Evolutionary conservation across 257 asterid species (phyloP).

Genomic region (Rubia yunnanensis): DNA sequence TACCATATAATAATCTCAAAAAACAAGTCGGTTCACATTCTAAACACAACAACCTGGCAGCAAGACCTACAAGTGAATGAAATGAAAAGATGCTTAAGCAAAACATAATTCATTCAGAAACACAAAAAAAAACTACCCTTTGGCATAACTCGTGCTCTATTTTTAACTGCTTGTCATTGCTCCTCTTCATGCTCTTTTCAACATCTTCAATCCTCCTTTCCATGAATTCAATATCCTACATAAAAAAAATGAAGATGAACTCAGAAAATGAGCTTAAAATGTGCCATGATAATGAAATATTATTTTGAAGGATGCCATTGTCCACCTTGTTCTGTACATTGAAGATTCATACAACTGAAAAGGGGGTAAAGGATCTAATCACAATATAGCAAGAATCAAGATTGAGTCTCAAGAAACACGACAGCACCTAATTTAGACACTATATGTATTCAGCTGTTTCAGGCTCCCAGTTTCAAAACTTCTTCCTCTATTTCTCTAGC

Average conservation of each 20-base stretch:
- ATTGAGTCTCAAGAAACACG: neutral
- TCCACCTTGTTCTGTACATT: neutral
- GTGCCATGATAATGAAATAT: neutral
- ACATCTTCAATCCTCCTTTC: slow-evolving; percentile 82
- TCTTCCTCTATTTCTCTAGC: neutral
- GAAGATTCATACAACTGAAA: neutral
- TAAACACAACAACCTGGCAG: neutral
- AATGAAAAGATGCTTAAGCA: neutral
- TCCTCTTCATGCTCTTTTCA: slow-evolving; percentile 99
- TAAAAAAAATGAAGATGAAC: slow-evolving; percentile 8
- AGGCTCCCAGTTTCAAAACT: neutral
- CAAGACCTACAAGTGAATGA: neutral
- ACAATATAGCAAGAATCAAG: neutral
- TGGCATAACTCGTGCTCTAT: slow-evolving; percentile 77
- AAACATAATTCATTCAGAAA: neutral
- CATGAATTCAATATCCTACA: slow-evolving; percentile 81
- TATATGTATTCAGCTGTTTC: neutral
- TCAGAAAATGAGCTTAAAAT: slow-evolving; percentile 12
- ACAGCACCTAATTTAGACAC: neutral
- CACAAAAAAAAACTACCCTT: slow-evolving; percentile 38
- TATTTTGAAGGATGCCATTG: too few species aligned
- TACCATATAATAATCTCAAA: neutral
- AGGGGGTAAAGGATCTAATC: neutral
- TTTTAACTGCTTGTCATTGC: slow-evolving; percentile 95
- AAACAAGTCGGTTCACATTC: neutral